Conservation (phyloP, 78 protist species). For the Cavenderia fasciculata region DNA sequence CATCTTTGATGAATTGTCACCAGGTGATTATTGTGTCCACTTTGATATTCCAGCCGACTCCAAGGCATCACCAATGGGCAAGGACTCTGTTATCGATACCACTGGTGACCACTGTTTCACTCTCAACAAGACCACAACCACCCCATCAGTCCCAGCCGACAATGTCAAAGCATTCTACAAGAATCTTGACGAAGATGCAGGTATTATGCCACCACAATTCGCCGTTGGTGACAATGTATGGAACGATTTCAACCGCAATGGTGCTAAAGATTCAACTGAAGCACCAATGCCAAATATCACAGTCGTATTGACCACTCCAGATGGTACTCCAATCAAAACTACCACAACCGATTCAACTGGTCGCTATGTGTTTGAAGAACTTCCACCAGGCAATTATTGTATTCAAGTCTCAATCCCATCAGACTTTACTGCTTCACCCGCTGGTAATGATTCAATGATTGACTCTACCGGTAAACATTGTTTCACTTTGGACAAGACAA, state of each 20-base stretch:
- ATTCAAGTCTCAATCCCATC: neutral
- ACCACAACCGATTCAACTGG: neutral
- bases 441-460: conserved; percentile 8
- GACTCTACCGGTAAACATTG: neutral
- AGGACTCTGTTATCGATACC: neutral
- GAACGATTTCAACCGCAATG: conserved; percentile 22
- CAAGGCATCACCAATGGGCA: neutral
- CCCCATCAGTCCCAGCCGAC: neutral
- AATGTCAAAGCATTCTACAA: neutral
- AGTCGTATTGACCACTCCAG: neutral
- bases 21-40: conserved; percentile 36
- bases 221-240: conserved; percentile 1
- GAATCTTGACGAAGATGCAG: neutral
- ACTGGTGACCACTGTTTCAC: conserved; percentile 33
- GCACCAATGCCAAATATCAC: conserved; percentile 1
- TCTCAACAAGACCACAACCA: neutral
- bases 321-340: neutral
- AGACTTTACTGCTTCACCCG: neutral
- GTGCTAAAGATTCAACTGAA: conserved; percentile 11
- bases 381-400: conserved; percentile 28
- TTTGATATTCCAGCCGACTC: neutral
- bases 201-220: neutral
- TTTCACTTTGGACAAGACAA: neutral
- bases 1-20: neutral
- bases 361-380: neutral